A percentile compares a stretch with the other conserved stretches of the same genome.
Evolutionary conservation across 2,329 filamentous ascomycete species (phyloP).

Genomic region (Aureobasidium sp.): DNA sequence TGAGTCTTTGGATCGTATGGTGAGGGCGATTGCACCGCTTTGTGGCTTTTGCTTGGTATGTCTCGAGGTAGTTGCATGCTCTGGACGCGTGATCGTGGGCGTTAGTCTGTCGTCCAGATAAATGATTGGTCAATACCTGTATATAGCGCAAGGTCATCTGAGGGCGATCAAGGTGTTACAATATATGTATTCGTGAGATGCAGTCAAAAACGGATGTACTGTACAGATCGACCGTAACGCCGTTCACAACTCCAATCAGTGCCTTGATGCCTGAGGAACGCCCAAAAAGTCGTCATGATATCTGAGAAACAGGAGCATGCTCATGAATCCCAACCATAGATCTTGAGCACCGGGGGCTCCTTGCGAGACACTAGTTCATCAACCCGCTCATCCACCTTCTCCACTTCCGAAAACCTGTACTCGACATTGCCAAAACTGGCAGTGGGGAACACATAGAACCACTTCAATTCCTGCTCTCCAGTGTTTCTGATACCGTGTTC

Average conservation of each 20-base stretch:
- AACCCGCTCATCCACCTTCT: background rate
- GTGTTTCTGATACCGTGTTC: slow-evolving; percentile 34
- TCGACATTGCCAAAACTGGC: slow-evolving; percentile 14
- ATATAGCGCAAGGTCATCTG: background rate
- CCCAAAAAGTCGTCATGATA: background rate
- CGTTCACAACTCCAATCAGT: background rate
- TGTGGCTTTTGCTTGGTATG: background rate
- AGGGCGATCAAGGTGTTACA: background rate
- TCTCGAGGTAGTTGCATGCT: slow-evolving; percentile 2
- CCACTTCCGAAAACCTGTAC: slow-evolving; percentile 15
- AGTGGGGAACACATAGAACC: slow-evolving; percentile 17
- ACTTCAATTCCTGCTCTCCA: slow-evolving; percentile 8
- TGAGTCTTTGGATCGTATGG: background rate
- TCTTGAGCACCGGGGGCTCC: slow-evolving; percentile 1
- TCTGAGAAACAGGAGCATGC: too few species aligned
- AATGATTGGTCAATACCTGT: background rate
- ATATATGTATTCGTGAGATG: background rate
- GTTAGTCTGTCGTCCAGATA: background rate
- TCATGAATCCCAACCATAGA: background rate
- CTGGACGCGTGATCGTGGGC: background rate
- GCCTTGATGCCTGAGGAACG: background rate
- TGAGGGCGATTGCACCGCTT: background rate
- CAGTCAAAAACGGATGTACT: background rate
- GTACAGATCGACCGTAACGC: background rate
- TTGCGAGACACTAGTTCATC: slow-evolving; percentile 2